Conservation (phyloP, 2,329 filamentous ascomycete species). For the Eutypa lata region DNA sequence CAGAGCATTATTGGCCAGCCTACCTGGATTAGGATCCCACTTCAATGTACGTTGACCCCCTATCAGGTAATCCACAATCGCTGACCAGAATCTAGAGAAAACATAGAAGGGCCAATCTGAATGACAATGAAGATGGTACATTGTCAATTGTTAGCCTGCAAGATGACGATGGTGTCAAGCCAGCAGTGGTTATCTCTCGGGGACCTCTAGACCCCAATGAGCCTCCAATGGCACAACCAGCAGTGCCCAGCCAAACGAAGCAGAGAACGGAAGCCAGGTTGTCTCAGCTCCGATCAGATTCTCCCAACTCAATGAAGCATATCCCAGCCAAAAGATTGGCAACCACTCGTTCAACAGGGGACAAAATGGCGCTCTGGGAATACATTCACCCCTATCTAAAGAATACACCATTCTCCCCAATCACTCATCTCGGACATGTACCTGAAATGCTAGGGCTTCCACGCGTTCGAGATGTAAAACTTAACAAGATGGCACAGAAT, state of each 20-base stretch:
- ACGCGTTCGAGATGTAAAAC: constrained; percentile 10
- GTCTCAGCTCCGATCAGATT: background rate
- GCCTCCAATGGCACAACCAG: constrained; percentile 11
- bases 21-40: constrained; percentile 16
- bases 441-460: constrained; percentile 9
- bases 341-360: background rate
- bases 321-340: background rate
- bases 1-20: constrained; percentile 21
- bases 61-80: background rate
- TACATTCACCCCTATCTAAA: constrained; percentile 9
- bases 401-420: constrained; percentile 8
- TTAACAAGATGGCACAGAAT: constrained; percentile 5
- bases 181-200: constrained; percentile 20
- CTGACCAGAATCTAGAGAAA: constrained; percentile 10
- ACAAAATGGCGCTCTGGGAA: constrained; percentile 9
- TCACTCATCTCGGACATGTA: constrained; percentile 7
- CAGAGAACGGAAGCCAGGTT: background rate
- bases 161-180: background rate
- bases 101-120: constrained; percentile 23
- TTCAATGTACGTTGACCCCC: constrained; percentile 12
- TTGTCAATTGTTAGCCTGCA: constrained; percentile 24
- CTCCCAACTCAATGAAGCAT: background rate
- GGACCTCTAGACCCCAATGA: constrained; percentile 15
- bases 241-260: constrained; percentile 4
- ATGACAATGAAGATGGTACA: constrained; percentile 41